A percentile compares a stretch with the other conserved stretches of the same genome.
phyloP scores from a whole-genome alignment of 805 yeast species.

The Candida ovalis region DNA sequence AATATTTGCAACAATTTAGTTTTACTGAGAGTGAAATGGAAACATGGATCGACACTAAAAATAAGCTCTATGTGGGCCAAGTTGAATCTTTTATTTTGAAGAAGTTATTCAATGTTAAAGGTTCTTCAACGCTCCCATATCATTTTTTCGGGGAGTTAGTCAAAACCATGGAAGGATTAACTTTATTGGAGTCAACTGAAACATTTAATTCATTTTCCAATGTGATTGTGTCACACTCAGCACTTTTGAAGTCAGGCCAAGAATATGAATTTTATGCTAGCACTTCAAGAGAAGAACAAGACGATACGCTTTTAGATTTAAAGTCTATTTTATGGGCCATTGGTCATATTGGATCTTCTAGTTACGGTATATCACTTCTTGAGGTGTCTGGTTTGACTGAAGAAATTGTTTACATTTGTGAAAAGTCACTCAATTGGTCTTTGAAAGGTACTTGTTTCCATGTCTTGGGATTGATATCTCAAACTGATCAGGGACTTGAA shows the following conservation, averaged over 20 bases:
- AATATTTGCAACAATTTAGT: conserved; percentile 53
- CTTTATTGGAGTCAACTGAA: conserved; percentile 41
- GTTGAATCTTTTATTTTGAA: conserved; percentile 39
- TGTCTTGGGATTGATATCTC: conserved; percentile 69
- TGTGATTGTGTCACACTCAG: conserved; percentile 15
- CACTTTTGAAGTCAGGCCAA: conserved; percentile 13
- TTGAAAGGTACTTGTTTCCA: conserved; percentile 75
- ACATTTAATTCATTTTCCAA: conserved; percentile 22
- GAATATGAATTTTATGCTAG: conserved; percentile 19
- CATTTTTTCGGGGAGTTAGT: conserved; percentile 81
- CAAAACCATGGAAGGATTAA: conserved; percentile 76
- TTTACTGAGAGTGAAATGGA: conserved; percentile 64
- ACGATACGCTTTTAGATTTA: conserved; percentile 40
- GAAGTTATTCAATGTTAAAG: conserved; percentile 15
- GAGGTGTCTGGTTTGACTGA: conserved; percentile 46
- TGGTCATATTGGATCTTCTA: conserved; percentile 76
- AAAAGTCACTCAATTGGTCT: conserved; percentile 48
- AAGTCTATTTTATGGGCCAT: conserved; percentile 85
- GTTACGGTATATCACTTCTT: conserved; percentile 58
- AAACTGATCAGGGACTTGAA: conserved; percentile 77
- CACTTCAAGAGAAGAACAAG: conserved; percentile 25
- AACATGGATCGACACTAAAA: conserved; percentile 54
- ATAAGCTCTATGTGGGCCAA: conserved; percentile 42
- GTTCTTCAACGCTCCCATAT: conserved; percentile 37
- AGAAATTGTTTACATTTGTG: conserved; percentile 50